These are phyloP conservation scores for Paramecium tetraurelia DNA, from an alignment of 73 alveolate species.

Conservation along the genomic window DNA sequence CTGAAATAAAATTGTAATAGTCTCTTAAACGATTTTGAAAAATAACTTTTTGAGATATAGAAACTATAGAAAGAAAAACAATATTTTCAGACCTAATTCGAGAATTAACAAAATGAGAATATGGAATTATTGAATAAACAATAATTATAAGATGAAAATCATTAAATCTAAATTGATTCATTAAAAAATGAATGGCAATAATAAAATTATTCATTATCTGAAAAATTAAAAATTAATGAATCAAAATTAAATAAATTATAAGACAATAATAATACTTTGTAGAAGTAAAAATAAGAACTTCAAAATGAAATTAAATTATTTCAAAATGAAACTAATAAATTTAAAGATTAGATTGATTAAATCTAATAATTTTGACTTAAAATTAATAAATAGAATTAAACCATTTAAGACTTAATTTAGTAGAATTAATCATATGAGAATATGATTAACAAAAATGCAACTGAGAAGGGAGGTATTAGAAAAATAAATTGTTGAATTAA, in stretches of 20 bases:
- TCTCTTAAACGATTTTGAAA: background rate
- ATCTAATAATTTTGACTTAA: background rate
- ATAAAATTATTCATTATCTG: background rate
- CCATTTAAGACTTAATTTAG: background rate
- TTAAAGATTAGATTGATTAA: background rate
- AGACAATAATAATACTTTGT: background rate
- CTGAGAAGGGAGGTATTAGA: background rate
- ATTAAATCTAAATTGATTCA: background rate
- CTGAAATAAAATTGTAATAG: background rate
- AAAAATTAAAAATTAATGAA: background rate
- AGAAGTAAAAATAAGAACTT: background rate
- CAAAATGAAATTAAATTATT: background rate
- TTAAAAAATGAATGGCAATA: background rate
- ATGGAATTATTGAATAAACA: background rate
- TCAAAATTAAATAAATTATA: background rate
- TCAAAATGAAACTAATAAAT: background rate
- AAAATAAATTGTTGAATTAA: background rate
- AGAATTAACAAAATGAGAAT: background rate
- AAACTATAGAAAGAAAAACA: background rate
- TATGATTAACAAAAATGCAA: background rate
- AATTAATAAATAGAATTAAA: background rate
- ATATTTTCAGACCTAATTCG: background rate
- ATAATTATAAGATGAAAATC: background rate
- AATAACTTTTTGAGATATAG: background rate
- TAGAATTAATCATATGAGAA: background rate